Evolutionary conservation across 495 filamentous ascomycete species (phyloP).

Genomic region (Penicillium maclennaniae): DNA sequence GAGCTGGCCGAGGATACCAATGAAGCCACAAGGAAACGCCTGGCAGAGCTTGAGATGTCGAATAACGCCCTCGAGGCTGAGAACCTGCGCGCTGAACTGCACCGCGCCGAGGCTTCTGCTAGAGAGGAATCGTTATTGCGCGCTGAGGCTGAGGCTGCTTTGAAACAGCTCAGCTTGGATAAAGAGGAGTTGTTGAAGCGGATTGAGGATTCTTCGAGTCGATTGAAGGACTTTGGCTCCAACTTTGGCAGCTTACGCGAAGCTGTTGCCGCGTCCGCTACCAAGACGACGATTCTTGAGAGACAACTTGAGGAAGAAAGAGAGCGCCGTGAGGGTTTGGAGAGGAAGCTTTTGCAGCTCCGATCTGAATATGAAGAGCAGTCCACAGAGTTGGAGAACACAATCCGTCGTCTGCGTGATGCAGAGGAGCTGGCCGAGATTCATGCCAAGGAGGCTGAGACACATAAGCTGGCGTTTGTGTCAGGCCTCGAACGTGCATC

Average conservation of each 20-base stretch:
- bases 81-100: constrained; percentile 76
- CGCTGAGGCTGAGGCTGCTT: constrained; percentile 68
- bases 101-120: constrained; percentile 66
- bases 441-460: constrained; percentile 79
- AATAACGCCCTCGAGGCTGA: constrained; percentile 79
- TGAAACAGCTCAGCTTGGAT: constrained; percentile 73
- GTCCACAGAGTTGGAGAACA: constrained; percentile 72
- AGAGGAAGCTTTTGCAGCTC: constrained; percentile 73
- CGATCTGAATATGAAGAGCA: constrained; percentile 82
- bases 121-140: constrained; percentile 74
- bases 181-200: constrained; percentile 74
- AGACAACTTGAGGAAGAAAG: constrained; percentile 83
- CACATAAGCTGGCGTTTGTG: constrained; percentile 79
- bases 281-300: constrained; percentile 71
- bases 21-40: constrained; percentile 74
- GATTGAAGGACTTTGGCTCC: constrained; percentile 64
- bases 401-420: constrained; percentile 70
- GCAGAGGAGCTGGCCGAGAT: constrained; percentile 88
- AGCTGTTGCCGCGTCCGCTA: constrained; percentile 72
- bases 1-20: constrained; percentile 86
- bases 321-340: constrained; percentile 67
- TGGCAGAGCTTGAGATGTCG: constrained; percentile 82
- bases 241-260: constrained; percentile 72
- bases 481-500: constrained; percentile 68
- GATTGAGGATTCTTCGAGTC: constrained; percentile 61